Conservation (phyloP, 371 early-diverging fungal species). For the Rhizomucor pusillus region DNA sequence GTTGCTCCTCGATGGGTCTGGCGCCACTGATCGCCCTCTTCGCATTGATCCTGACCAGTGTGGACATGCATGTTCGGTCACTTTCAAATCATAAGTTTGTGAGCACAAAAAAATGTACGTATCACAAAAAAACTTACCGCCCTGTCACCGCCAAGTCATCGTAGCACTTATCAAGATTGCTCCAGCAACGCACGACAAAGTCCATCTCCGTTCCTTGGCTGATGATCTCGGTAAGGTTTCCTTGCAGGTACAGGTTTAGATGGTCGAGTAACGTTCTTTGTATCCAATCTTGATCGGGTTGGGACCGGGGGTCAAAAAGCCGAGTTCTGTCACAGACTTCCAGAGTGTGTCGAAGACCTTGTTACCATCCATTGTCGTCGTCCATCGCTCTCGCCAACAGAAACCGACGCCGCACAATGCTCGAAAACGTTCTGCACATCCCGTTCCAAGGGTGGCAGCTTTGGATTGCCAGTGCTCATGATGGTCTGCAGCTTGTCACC, state of each 20-base stretch:
- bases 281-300: slow-evolving; percentile 3
- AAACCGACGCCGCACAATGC: background rate
- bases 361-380: background rate
- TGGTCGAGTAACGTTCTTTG: slow-evolving; percentile 5
- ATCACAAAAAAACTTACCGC: no score
- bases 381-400: background rate
- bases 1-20: slow-evolving; percentile 1
- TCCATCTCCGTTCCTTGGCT: slow-evolving; percentile 8
- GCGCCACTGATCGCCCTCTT: background rate
- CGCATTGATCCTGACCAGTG: background rate
- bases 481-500: background rate
- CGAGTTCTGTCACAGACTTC: slow-evolving; percentile 6
- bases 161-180: slow-evolving; percentile 8
- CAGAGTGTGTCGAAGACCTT: slow-evolving; percentile 2
- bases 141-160: slow-evolving; percentile 1
- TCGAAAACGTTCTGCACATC: background rate
- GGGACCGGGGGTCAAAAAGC: slow-evolving; percentile 6
- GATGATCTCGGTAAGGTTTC: background rate
- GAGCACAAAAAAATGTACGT: background rate
- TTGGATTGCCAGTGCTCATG: background rate
- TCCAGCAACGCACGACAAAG: slow-evolving; percentile 1
- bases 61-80: slow-evolving; percentile 3
- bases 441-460: background rate
- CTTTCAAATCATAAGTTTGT: background rate
- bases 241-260: slow-evolving; percentile 1